Evolutionary conservation across 192 early-diverging fungal species (phyloP).

Genomic region (Coemansia sp.): DNA sequence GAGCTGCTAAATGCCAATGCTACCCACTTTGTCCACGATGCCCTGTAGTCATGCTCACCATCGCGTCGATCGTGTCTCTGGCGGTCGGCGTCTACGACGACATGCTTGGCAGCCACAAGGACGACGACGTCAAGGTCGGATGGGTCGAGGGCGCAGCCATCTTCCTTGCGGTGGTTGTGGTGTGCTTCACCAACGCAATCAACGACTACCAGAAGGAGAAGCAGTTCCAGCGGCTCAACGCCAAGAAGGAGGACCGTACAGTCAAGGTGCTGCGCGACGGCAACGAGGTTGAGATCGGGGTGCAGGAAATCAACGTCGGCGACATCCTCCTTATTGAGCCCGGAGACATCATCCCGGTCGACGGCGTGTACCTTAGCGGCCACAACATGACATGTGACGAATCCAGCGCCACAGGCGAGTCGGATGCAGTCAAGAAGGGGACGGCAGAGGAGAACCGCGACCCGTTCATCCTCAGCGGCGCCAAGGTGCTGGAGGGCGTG

Average conservation of each 20-base stretch:
- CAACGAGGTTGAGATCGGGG: constrained; percentile 69
- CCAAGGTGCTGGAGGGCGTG: constrained; percentile 88
- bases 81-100: constrained; percentile 87
- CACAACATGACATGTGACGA: constrained; percentile 90
- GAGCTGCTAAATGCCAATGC: neutral
- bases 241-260: constrained; percentile 81
- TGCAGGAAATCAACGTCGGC: constrained; percentile 85
- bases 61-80: constrained; percentile 83
- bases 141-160: constrained; percentile 87
- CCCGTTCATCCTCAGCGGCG: constrained; percentile 86
- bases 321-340: constrained; percentile 86
- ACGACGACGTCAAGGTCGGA: constrained; percentile 74
- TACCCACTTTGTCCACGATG: neutral
- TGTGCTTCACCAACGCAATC: constrained; percentile 87
- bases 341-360: constrained; percentile 95
- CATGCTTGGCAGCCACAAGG: constrained; percentile 61
- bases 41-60: constrained; percentile 75
- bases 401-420: constrained; percentile 90
- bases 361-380: constrained; percentile 79
- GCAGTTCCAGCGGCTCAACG: constrained; percentile 86
- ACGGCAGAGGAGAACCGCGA: constrained; percentile 57
- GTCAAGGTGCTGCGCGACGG: constrained; percentile 81
- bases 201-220: constrained; percentile 91
- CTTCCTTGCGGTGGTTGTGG: constrained; percentile 79
- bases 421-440: constrained; percentile 81